A percentile compares a stretch with the other conserved stretches of the same genome.
phyloP scores from a whole-genome alignment of 2,329 filamentous ascomycete genomes.

The Alternaria sp. region DNA sequence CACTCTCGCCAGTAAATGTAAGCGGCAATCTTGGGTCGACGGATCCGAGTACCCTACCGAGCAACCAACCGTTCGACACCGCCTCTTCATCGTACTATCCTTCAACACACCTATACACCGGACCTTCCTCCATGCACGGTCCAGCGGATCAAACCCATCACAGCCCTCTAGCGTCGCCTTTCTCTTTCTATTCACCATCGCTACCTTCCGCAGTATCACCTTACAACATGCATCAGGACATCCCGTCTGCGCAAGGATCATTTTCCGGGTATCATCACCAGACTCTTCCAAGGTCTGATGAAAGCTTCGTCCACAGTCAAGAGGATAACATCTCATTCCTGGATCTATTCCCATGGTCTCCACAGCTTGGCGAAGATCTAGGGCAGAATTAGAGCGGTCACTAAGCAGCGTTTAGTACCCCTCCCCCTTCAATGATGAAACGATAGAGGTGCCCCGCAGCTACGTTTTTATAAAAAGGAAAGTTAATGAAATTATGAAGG shows the following conservation, averaged over 20 bases:
- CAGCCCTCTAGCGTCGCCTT: not conserved
- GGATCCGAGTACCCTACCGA: constrained; percentile 6
- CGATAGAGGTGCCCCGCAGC: not conserved
- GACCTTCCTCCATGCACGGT: not conserved
- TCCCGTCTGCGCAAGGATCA: not conserved
- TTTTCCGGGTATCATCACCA: not conserved
- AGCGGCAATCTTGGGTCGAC: not conserved
- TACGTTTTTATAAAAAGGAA: too few species aligned
- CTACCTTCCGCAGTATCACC: not conserved
- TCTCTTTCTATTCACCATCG: not conserved
- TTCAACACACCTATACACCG: not conserved
- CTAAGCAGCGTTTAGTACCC: not conserved
- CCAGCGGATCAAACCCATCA: not conserved
- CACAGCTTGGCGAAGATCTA: not conserved
- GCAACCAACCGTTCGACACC: not conserved
- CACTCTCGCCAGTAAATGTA: not conserved
- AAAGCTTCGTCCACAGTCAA: not conserved
- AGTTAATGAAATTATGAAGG: not conserved
- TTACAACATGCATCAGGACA: not conserved
- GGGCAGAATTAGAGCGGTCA: not conserved
- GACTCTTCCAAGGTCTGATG: not conserved
- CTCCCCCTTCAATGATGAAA: not conserved
- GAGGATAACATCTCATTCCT: not conserved
- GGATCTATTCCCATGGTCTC: not conserved
- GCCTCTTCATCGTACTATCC: not conserved